These are phyloP conservation scores for Coniferiporia sulphurascens DNA, from an alignment of 1,284 basidiomycete genomes.

Conservation along the genomic window DNA sequence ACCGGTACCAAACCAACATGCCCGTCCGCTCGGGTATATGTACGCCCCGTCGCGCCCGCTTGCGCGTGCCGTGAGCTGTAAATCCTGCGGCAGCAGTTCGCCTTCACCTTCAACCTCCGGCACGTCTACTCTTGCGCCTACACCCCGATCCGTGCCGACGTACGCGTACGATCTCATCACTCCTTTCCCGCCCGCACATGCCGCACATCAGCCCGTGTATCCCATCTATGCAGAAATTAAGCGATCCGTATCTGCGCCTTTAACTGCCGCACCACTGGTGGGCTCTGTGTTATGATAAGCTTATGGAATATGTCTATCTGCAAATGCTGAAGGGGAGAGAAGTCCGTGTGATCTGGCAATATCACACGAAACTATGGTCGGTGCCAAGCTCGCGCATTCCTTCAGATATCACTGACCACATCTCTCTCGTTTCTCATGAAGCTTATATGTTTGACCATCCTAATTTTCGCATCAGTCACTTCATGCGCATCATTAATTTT, in stretches of 20 bases:
- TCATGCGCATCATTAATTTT: too few relatives aligned
- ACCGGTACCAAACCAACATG: neutral
- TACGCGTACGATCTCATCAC: constrained; percentile 5
- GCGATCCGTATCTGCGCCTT: neutral
- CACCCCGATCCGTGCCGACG: neutral
- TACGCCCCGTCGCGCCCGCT: constrained; percentile 5
- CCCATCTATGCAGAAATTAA: neutral
- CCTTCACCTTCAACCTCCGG: neutral
- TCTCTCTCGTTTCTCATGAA: too few relatives aligned
- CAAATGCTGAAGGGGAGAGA: too few relatives aligned
- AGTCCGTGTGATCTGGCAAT: too few relatives aligned
- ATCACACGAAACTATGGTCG: too few relatives aligned
- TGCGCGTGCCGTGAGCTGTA: constrained; percentile 5
- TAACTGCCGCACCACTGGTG: neutral
- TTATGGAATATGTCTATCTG: neutral
- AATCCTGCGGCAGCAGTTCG: constrained; percentile 6
- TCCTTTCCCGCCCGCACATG: neutral
- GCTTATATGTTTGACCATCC: too few relatives aligned
- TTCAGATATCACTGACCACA: too few relatives aligned
- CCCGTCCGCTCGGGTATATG: constrained; percentile 12
- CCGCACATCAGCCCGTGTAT: neutral
- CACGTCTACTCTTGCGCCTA: neutral
- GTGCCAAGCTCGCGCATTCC: too few relatives aligned
- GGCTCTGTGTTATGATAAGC: neutral
- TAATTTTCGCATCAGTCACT: too few relatives aligned